Percentiles rank a stretch among this genome's conserved stretches.
These are phyloP conservation scores for Cryptococcus maquisensis DNA, from an alignment of 1,284 basidiomycete species.

Conservation along the genomic window DNA sequence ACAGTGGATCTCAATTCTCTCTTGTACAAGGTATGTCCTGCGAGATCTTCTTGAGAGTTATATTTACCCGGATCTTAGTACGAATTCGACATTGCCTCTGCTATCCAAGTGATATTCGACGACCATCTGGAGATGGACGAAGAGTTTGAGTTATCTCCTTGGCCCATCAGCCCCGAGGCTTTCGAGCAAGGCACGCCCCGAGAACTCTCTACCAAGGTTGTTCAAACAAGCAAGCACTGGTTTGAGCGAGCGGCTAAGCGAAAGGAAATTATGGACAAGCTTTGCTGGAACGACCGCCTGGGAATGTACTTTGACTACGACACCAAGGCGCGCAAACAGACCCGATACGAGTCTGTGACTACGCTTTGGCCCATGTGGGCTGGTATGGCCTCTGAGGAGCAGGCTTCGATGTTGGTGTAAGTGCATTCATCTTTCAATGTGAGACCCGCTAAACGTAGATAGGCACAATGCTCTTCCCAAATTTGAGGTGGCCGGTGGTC, in stretches of 20 bases:
- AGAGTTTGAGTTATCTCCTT: constrained; percentile 84
- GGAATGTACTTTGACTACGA: constrained; percentile 96
- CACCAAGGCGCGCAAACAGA: constrained; percentile 82
- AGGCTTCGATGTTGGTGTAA: constrained; percentile 86
- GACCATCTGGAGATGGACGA: constrained; percentile 86
- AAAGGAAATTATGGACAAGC: constrained; percentile 81
- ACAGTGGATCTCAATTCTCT: constrained; percentile 92
- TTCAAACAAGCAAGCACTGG: constrained; percentile 81
- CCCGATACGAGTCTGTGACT: constrained; percentile 91
- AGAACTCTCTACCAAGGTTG: constrained; percentile 60
- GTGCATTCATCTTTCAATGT: constrained; percentile 37
- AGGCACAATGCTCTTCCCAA: constrained; percentile 82
- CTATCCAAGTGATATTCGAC: constrained; percentile 90
- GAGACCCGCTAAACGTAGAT: constrained; percentile 10
- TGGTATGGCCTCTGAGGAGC: constrained; percentile 90
- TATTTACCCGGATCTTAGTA: constrained; percentile 51
- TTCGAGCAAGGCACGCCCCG: constrained; percentile 57
- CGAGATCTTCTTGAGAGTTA: not conserved
- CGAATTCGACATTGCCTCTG: constrained; percentile 87
- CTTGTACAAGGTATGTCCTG: constrained; percentile 58
- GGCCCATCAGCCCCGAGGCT: constrained; percentile 77
- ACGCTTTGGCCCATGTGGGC: constrained; percentile 97
- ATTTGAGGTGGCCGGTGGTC: constrained; percentile 93
- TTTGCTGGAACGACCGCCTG: constrained; percentile 95
- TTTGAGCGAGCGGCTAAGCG: constrained; percentile 79